These are phyloP conservation scores for Mycena chlorophos DNA, from an alignment of 768 basidiomycete species.

Conservation along the genomic window DNA sequence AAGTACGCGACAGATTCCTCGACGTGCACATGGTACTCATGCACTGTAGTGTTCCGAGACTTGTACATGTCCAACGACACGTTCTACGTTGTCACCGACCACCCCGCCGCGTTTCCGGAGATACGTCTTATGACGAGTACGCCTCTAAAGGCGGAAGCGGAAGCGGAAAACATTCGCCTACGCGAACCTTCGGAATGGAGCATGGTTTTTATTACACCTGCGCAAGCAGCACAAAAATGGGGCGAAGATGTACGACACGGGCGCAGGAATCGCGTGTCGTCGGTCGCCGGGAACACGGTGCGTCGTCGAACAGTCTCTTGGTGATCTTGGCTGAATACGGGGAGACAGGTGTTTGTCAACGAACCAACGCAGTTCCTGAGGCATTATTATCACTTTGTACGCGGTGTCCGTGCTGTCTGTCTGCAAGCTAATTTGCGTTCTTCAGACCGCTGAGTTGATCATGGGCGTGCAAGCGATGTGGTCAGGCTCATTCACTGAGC, in stretches of 20 bases:
- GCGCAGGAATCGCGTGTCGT: slow-evolving; percentile 54
- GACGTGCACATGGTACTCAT: no score
- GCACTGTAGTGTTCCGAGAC: slow-evolving; percentile 46
- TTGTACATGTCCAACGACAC: slow-evolving; percentile 82
- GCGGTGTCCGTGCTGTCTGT: background rate
- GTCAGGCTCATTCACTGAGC: slow-evolving; percentile 49
- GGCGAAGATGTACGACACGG: slow-evolving; percentile 36
- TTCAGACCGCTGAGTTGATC: slow-evolving; percentile 60
- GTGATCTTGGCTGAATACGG: slow-evolving; percentile 1
- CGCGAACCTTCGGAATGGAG: slow-evolving; percentile 67
- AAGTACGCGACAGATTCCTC: no score
- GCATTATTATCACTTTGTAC: slow-evolving; percentile 89
- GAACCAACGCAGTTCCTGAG: slow-evolving; percentile 76
- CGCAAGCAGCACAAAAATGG: slow-evolving; percentile 65
- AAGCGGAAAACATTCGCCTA: slow-evolving; percentile 61
- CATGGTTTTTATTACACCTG: slow-evolving; percentile 60
- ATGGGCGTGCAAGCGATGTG: slow-evolving; percentile 77
- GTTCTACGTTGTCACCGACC: slow-evolving; percentile 61
- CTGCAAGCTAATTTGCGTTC: background rate
- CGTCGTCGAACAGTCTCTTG: slow-evolving; percentile 24
- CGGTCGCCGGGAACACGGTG: slow-evolving; percentile 74
- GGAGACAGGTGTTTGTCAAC: slow-evolving; percentile 55
- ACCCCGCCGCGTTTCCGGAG: slow-evolving; percentile 37
- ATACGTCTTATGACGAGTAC: slow-evolving; percentile 68
- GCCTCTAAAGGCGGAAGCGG: slow-evolving; percentile 55